Evolutionary conservation across 1,284 basidiomycete genomes (phyloP).

Genomic region (Coniferiporia weirii): DNA sequence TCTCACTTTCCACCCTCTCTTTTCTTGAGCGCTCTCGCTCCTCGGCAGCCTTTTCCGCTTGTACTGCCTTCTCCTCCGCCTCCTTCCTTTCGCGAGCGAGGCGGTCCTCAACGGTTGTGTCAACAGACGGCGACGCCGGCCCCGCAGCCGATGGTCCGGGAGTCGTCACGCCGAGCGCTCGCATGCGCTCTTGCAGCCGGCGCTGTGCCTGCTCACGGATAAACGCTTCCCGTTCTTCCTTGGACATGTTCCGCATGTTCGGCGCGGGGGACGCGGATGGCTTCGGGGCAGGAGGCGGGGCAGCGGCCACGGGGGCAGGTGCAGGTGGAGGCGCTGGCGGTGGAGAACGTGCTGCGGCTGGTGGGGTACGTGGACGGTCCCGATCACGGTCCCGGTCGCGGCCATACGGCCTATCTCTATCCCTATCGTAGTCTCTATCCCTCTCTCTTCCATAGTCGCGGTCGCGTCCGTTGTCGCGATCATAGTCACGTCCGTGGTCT

Average conservation of each 20-base stretch:
- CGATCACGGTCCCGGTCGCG: conserved; percentile 35
- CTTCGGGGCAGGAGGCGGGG: conserved; percentile 44
- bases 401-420: conserved; percentile 22
- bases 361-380: conserved; percentile 47
- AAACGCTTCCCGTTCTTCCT: conserved; percentile 79
- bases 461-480: conserved; percentile 35
- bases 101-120: conserved; percentile 76
- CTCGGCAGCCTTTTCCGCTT: conserved; percentile 74
- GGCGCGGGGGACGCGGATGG: conserved; percentile 48
- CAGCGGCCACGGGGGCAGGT: conserved; percentile 29
- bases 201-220: conserved; percentile 81
- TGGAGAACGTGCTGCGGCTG: conserved; percentile 44
- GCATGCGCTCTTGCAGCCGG: conserved; percentile 83
- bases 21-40: conserved; percentile 66
- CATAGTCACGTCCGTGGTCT: conserved; percentile 28
- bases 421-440: conserved; percentile 23
- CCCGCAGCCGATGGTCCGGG: conserved; percentile 38
- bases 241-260: conserved; percentile 70
- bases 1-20: conserved; percentile 65
- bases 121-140: conserved; percentile 39
- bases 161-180: conserved; percentile 73
- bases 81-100: conserved; percentile 81
- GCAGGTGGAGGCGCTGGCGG: conserved; percentile 42
- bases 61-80: conserved; percentile 73
- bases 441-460: conserved; percentile 33